A percentile compares a stretch with the other conserved stretches of the same genome.
These are phyloP conservation scores for Phytophthora palmivora DNA, from an alignment of 352 stramenopile genomes.

Conservation along the genomic window DNA sequence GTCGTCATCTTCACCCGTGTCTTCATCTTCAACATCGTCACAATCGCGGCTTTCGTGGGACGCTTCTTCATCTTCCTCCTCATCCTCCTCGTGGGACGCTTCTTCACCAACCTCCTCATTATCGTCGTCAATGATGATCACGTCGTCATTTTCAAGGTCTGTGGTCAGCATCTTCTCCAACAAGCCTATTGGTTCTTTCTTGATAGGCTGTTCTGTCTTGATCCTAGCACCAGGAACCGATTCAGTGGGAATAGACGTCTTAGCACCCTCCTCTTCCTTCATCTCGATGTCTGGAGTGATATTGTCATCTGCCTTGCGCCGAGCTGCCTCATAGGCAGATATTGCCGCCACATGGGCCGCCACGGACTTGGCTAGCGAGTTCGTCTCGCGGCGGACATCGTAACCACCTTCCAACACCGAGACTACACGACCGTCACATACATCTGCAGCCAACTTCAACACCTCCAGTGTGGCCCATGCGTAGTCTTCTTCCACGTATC, in stretches of 20 bases:
- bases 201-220: constrained; percentile 33
- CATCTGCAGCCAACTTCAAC: constrained; percentile 75
- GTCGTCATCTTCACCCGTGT: constrained; percentile 46
- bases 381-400: constrained; percentile 82
- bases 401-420: constrained; percentile 91
- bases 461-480: constrained; percentile 83
- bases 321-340: constrained; percentile 61
- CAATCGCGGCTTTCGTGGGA: constrained; percentile 15
- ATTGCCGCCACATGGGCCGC: constrained; percentile 81
- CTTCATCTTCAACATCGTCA: constrained; percentile 38
- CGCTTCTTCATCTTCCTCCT: constrained; percentile 31
- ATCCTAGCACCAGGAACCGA: constrained; percentile 10
- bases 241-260: neutral
- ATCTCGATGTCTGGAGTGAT: constrained; percentile 33
- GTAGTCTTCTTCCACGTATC: constrained; percentile 87
- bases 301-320: constrained; percentile 21
- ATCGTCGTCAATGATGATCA: constrained; percentile 72
- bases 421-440: constrained; percentile 81
- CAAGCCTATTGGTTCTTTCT: constrained; percentile 44
- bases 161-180: constrained; percentile 62
- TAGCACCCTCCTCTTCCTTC: constrained; percentile 33
- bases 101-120: too few relatives aligned
- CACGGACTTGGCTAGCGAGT: constrained; percentile 84
- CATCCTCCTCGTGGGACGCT: constrained; percentile 56
- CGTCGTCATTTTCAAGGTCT: constrained; percentile 48